Base-by-base conservation (phyloP, 345 rosid genomes). In the Sonneratia alba region DNA sequence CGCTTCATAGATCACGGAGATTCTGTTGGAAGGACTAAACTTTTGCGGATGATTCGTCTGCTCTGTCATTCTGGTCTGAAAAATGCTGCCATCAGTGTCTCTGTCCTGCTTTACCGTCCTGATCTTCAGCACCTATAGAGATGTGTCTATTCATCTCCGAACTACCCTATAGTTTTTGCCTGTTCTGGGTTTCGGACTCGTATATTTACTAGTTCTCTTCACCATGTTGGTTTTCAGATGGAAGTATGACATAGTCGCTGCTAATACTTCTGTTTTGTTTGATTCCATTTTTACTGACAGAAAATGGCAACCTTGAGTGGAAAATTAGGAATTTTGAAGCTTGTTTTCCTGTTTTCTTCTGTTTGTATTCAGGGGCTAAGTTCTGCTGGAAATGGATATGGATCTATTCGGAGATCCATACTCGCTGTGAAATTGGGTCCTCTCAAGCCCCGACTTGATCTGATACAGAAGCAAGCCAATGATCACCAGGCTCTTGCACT, bases 391-490 rank as follows among this genome's bases (percentile, higher is more conserved):
- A 72, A 76, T 68, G 87, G 89, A 70, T 71, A 84, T 36, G 92
- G 89, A 83, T 85, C 86, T 62, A 75, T 76, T 10, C 78, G 97
- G 72, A 87, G 99, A 78, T 87, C 92, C 73, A 84, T 90, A 3
- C 79, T 92, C 76, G 97, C 96, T 61, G 77, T 88, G 68, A 95
- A 95, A 79, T 83, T 90, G 68, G 96, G 90, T 87, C 98, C 99
- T 1, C 79, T 90, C 40, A 92, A 88, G 89, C 96, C 99, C 27
- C 84, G 97, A 43, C 15, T 92, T 73, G 89, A 89, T 63, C 99
- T 89, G 92, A 88, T 95, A 85, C 87, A 88, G 72, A 95, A 95
- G 78, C 99, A 92, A 83, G 99, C 98, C 10, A 97, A 90, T n/a
- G 98, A 95, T 64, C 99, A 95, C 78, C 85, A 97, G 22, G 76